A percentile compares a stretch with the other conserved stretches of the same genome.
Conservation (phyloP, 2,329 filamentous ascomycete genomes). For the Calonectria hawksworthii region DNA sequence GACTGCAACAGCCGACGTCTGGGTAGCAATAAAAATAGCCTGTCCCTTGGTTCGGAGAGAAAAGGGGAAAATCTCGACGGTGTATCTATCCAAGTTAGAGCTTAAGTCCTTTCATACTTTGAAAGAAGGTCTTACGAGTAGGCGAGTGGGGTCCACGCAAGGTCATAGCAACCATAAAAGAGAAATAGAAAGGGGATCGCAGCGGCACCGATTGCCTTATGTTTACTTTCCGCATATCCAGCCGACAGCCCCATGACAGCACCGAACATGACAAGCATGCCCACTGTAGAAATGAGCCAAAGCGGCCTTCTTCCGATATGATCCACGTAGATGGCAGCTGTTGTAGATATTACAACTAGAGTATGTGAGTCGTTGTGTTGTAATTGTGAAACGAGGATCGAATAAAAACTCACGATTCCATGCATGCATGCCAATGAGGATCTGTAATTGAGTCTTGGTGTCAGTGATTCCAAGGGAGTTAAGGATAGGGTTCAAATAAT, state of each 20-base stretch:
- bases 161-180: constrained; percentile 34
- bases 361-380: not conserved
- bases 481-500: constrained; percentile 32
- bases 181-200: constrained; percentile 31
- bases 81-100: constrained; percentile 10
- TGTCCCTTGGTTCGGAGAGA: constrained; percentile 30
- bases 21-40: not conserved
- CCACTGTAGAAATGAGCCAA: constrained; percentile 13
- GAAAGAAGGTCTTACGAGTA: not conserved
- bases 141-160: constrained; percentile 29
- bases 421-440: constrained; percentile 28
- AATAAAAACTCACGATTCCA: constrained; percentile 12
- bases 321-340: constrained; percentile 28
- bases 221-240: constrained; percentile 11
- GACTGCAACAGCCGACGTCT: not conserved
- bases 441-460: constrained; percentile 18
- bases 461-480: constrained; percentile 27
- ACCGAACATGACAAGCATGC: constrained; percentile 31
- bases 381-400: too few relatives aligned
- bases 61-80: constrained; percentile 34
- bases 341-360: not conserved
- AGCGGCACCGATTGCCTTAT: constrained; percentile 19
- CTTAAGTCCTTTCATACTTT: too few relatives aligned
- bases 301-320: constrained; percentile 28
- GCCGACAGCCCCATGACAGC: constrained; percentile 26